phyloP scores from a whole-genome alignment of 2,329 filamentous ascomycete species.

The Sarocladium oryzae region DNA sequence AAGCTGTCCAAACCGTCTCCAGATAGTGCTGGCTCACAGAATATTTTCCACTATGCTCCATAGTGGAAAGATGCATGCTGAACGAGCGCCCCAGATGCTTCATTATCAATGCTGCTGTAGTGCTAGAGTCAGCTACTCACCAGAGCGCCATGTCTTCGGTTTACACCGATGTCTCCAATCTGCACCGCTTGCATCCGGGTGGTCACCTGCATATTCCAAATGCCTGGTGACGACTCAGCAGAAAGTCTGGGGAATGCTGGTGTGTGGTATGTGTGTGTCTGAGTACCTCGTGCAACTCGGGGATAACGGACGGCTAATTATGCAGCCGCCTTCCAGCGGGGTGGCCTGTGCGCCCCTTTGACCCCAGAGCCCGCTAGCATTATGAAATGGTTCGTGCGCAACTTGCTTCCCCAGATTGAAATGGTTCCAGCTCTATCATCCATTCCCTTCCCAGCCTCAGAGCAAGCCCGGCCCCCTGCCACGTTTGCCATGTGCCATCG shows the following conservation, averaged over 20 bases:
- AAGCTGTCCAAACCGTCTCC: too few relatives aligned
- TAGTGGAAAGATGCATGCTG: too few relatives aligned
- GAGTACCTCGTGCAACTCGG: too few relatives aligned
- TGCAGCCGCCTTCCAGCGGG: background rate
- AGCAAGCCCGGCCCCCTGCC: background rate
- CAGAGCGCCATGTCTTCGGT: too few relatives aligned
- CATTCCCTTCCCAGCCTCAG: background rate
- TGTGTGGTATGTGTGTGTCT: too few relatives aligned
- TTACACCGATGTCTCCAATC: background rate
- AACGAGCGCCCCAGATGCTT: too few relatives aligned
- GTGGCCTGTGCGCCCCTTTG: constrained; percentile 3
- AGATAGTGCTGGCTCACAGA: too few relatives aligned
- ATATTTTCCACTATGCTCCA: too few relatives aligned
- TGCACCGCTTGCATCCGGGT: background rate
- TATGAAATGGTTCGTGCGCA: background rate
- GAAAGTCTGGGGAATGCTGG: constrained; percentile 4
- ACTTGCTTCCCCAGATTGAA: constrained; percentile 1
- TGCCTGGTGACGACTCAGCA: background rate
- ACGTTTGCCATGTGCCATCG: too few relatives aligned
- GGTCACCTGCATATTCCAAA: background rate
- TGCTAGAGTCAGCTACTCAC: too few relatives aligned
- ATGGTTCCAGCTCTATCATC: background rate
- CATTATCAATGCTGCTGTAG: too few relatives aligned
- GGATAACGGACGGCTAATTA: background rate
- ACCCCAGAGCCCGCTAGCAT: background rate